Evolutionary conservation across 208 protist species (phyloP).

Genomic region (Trichomonas vaginalis): DNA sequence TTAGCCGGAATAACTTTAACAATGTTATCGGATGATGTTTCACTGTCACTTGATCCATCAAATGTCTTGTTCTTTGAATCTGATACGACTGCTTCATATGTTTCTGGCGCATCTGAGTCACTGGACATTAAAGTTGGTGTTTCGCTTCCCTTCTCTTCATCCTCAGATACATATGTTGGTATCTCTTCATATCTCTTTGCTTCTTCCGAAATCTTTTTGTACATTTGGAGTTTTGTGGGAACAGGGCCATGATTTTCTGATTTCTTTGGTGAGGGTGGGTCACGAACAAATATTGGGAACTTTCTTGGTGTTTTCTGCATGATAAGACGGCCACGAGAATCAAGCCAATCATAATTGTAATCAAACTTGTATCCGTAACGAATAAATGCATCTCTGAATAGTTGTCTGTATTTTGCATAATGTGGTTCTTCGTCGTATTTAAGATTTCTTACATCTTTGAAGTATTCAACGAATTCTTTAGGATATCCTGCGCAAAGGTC

Average conservation of each 20-base stretch:
- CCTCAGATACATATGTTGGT: not conserved
- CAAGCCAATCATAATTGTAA: conserved; percentile 86
- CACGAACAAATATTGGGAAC: not conserved
- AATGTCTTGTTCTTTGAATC: not conserved
- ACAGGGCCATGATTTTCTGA: not conserved
- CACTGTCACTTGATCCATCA: not conserved
- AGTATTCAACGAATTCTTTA: conserved; percentile 77
- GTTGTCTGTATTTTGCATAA: conserved; percentile 74
- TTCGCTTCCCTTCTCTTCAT: not conserved
- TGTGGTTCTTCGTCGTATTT: conserved; percentile 94
- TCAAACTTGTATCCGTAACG: conserved; percentile 84
- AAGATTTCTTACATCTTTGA: conserved; percentile 83
- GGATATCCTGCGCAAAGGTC: conserved; percentile 62
- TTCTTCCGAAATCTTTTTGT: not conserved
- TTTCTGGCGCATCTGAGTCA: not conserved
- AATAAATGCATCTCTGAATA: conserved; percentile 77
- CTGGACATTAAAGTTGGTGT: not conserved
- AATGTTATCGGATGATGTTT: not conserved
- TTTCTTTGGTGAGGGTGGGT: not conserved
- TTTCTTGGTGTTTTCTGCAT: not conserved
- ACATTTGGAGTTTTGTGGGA: not conserved
- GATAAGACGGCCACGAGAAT: not conserved
- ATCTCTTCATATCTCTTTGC: not conserved
- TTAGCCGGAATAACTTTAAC: not conserved
- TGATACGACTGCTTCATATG: not conserved